Base-by-base conservation (phyloP, 1,284 basidiomycete genomes). In the Cystobasidium sp. region DNA sequence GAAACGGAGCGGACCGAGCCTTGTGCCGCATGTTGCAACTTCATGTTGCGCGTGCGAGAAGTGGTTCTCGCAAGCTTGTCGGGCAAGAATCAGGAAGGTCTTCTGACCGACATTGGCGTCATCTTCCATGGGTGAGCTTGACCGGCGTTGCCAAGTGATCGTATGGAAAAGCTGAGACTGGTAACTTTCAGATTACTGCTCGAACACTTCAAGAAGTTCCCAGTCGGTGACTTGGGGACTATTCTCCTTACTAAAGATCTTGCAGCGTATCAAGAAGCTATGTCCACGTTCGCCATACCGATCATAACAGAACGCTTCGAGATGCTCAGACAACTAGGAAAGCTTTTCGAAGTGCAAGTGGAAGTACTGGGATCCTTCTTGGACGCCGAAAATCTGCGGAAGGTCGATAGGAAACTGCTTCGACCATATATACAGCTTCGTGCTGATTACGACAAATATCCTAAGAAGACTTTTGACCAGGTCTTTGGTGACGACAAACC, bases 181-280 rank as follows among this genome's bases (percentile, higher is more conserved):
- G 7, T 18, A 20, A 51, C 20, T 18, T 10, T 16, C 76, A 96
- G 95, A 72, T 85, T 97, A 14, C 86, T 99, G 16, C 87, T 99
- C 37, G 97, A 99, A 64, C 97, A 99, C 81, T 85, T 98, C 72
- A 91, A 92, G 80, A 98, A 93, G 84, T 99, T 96, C 84, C 92
- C 93, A 0, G 94, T 99, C 70, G 97, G 91, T 79, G 94, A 94
- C 0, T 94, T 94, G 0, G 97, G 97, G 61, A 97, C 96, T 5
- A 86, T 99, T 64, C 97, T 99, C 92, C 89, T 99, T 51, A 96
- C 96, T 24, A 98, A 98, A 84, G 97, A 99, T 81, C 87, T 99
- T 76, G 97, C 96, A 78, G 90, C 92, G 55, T 99, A 99, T 81
- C 97, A 99, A 85, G 97, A 99, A 79, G 88, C 88, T 1, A 89